Evolutionary conservation across 352 stramenopile genomes (phyloP), one percentile per base, ranked within the genome.

Genomic region (Globisporangium paddicum): DNA sequence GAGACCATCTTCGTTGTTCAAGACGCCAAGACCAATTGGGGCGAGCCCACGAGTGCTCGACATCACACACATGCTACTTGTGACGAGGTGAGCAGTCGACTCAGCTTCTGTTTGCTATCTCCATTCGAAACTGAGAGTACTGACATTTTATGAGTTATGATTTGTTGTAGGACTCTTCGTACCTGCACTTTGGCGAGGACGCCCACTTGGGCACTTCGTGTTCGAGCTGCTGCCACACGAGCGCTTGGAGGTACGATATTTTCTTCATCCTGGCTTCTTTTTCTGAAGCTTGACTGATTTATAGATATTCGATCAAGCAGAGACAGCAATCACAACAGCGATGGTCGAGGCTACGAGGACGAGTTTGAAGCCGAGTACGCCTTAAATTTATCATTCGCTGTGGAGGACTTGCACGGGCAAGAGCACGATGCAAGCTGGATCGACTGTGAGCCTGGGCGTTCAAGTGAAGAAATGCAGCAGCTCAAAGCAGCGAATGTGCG

Each of bases 1-100:
- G 44, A 60, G 30, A 58, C 52, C 26, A 38, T 59, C 14, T 58
- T 66, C 14, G n/a, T 21, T 26, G 52, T 66, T 52, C 25, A 64
- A 59, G 59, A 65, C 18, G 50, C 50, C 5, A 42, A 28, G 25
- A 65, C 51, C 4, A 65, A 65, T 30, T 65, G 59, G 59, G 59
- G 42, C 1, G 34, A 55, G 23, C 26, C 5, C 44, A 13, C 9
- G 11, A 21, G n/a, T n/a, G n/a, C n/a, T n/a, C n/a, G n/a, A n/a
- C n/a, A n/a, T n/a, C n/a, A n/a, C n/a, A n/a, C n/a, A n/a, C n/a
- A n/a, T n/a, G n/a, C n/a, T n/a, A n/a, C n/a, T n/a, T n/a, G 32
- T 2, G 7, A 35, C 10, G 34, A 50, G 42, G 59, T 60, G 26
- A 18, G 42, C 28, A 2, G 10, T 10, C 23, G 1, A 11, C 4